Conservation (phyloP, 164 flowering plant genomes). For the Nelumbo lutea region DNA sequence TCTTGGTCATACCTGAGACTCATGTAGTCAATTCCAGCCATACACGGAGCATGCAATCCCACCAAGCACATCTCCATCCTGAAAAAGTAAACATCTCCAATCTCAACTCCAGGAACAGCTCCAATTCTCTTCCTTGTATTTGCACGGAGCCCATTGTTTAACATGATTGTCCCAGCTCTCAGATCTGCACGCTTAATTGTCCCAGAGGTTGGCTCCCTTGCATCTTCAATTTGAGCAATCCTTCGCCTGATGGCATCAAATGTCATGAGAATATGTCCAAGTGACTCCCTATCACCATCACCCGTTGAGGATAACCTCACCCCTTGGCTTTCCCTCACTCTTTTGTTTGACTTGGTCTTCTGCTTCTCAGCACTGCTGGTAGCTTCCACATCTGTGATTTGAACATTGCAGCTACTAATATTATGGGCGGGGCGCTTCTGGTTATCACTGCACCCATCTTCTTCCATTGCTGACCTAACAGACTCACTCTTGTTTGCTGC, state of each 20-base stretch:
- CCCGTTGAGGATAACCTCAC: constrained; percentile 8
- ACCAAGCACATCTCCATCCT: constrained; percentile 50
- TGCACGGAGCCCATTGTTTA: constrained; percentile 33
- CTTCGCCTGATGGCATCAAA: constrained; percentile 38
- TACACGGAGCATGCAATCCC: constrained; percentile 47
- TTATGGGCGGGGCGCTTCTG: constrained; percentile 6
- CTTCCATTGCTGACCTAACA: constrained; percentile 3
- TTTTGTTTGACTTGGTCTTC: constrained; percentile 23
- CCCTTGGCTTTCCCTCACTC: constrained; percentile 13
- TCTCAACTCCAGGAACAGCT: constrained; percentile 45
- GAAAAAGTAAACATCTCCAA: constrained; percentile 57
- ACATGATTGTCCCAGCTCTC: constrained; percentile 31
- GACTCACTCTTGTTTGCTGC: neutral
- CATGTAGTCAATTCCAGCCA: constrained; percentile 60
- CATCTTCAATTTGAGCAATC: constrained; percentile 30
- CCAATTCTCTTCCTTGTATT: constrained; percentile 44
- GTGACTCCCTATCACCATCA: constrained; percentile 29
- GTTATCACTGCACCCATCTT: constrained; percentile 6
- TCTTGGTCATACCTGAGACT: constrained; percentile 23
- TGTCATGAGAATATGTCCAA: constrained; percentile 23
- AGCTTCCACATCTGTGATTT: constrained; percentile 11
- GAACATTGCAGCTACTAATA: constrained; percentile 9
- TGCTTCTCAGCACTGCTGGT: constrained; percentile 11
- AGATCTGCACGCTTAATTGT: constrained; percentile 34
- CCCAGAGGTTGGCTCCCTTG: constrained; percentile 25